These are phyloP conservation scores for Ceratobasidium sp. DNA, from an alignment of 1,284 basidiomycete genomes.

Conservation along the genomic window DNA sequence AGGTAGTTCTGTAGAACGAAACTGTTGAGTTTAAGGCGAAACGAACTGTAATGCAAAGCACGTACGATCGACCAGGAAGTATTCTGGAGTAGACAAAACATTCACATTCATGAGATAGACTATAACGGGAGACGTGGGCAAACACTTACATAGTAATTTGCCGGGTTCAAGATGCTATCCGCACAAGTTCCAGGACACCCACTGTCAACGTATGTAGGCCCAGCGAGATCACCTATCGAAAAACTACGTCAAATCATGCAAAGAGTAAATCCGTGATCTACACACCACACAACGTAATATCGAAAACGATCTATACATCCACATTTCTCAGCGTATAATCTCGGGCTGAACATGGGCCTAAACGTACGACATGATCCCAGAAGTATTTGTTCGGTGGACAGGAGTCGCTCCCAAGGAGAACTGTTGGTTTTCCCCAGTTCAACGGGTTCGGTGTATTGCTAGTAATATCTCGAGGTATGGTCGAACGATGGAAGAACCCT, in stretches of 20 bases:
- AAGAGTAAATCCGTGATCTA: neutral
- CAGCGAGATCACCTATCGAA: too few species aligned
- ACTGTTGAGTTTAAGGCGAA: slow-evolving; percentile 38
- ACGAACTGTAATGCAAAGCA: neutral
- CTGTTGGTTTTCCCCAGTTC: slow-evolving; percentile 69
- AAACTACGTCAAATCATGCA: too few species aligned
- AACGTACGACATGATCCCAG: slow-evolving; percentile 62
- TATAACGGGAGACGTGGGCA: too few species aligned
- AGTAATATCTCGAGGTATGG: slow-evolving; percentile 73
- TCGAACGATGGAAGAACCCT: slow-evolving; percentile 81
- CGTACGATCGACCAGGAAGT: slow-evolving; percentile 43
- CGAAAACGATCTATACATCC: slow-evolving; percentile 51
- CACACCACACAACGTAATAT: slow-evolving; percentile 80
- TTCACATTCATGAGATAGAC: too few species aligned
- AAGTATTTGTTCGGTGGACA: slow-evolving; percentile 73
- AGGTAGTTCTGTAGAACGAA: slow-evolving; percentile 42
- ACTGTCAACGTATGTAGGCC: slow-evolving; percentile 60
- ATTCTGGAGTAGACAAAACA: slow-evolving; percentile 3
- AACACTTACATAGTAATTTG: slow-evolving; percentile 59
- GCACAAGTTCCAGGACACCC: slow-evolving; percentile 79
- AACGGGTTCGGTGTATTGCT: slow-evolving; percentile 65
- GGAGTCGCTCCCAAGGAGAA: slow-evolving; percentile 62
- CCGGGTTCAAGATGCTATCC: slow-evolving; percentile 69
- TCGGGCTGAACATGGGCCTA: too few species aligned
- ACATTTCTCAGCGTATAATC: too few species aligned